Conservation (phyloP, 768 basidiomycete species). For the Asterophora lycoperdoides region DNA sequence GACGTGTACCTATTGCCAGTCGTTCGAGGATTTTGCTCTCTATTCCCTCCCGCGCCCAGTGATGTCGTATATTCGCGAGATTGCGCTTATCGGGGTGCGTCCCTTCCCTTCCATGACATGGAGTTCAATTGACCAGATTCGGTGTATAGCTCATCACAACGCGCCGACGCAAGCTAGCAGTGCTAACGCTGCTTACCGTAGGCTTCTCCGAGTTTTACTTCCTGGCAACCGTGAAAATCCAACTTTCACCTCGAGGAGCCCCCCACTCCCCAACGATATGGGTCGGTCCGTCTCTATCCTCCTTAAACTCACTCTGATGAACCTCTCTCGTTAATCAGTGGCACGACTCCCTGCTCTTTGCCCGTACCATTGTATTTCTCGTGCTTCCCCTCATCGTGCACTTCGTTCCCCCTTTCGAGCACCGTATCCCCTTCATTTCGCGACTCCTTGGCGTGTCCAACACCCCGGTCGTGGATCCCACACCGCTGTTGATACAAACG, state of each 20-base stretch:
- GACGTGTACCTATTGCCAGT: slow-evolving; percentile 62
- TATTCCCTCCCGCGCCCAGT: slow-evolving; percentile 52
- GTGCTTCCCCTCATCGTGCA: slow-evolving; percentile 49
- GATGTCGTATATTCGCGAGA: slow-evolving; percentile 57
- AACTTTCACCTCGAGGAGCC: slow-evolving; percentile 33
- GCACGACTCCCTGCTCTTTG: slow-evolving; percentile 55
- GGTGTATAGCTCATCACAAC: slow-evolving; percentile 23
- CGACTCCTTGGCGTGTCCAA: slow-evolving; percentile 10
- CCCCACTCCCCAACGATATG: slow-evolving; percentile 19
- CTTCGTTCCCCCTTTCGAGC: slow-evolving; percentile 33
- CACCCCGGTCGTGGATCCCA: slow-evolving; percentile 21
- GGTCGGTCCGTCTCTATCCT: slow-evolving; percentile 25
- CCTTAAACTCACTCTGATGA: neutral
- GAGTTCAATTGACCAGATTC: neutral
- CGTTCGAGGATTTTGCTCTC: slow-evolving; percentile 55
- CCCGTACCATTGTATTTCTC: slow-evolving; percentile 58
- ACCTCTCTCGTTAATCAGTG: slow-evolving; percentile 36
- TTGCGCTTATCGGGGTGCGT: slow-evolving; percentile 47
- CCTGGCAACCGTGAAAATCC: slow-evolving; percentile 43
- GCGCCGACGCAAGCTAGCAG: slow-evolving; percentile 35
- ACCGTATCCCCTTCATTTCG: slow-evolving; percentile 24
- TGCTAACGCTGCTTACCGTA: slow-evolving; percentile 46
- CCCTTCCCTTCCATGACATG: neutral
- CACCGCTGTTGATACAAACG: slow-evolving; percentile 21
- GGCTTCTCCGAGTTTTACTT: slow-evolving; percentile 53